Evolutionary conservation across 2,329 filamentous ascomycete species (phyloP).

Genomic region (Incumbomyces lentus): DNA sequence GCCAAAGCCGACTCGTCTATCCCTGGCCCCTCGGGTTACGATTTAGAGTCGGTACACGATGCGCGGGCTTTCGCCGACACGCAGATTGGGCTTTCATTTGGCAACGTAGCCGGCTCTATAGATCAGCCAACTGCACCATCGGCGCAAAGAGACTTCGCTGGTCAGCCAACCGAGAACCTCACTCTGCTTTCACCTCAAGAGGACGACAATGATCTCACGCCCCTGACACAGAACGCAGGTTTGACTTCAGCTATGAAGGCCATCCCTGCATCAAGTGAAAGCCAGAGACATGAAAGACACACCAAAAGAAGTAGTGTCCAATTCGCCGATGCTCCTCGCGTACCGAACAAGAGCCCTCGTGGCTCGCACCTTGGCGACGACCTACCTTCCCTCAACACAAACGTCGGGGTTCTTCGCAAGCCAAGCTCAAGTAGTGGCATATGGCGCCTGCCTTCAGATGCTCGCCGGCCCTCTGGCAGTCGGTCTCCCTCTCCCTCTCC

Average conservation of each 20-base stretch:
- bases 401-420: constrained; percentile 40
- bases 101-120: constrained; percentile 19
- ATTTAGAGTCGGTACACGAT: constrained; percentile 30
- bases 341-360: constrained; percentile 22
- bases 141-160: constrained; percentile 19
- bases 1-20: not conserved
- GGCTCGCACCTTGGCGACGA: constrained; percentile 51
- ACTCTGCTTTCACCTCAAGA: constrained; percentile 32
- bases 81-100: constrained; percentile 34
- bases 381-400: constrained; percentile 50
- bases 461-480: constrained; percentile 33
- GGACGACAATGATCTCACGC: constrained; percentile 51
- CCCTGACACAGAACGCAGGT: constrained; percentile 46
- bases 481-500: constrained; percentile 53
- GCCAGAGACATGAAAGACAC: constrained; percentile 37
- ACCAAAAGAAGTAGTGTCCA: constrained; percentile 45
- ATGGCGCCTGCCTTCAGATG: constrained; percentile 25
- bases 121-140: constrained; percentile 10
- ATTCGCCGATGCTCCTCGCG: constrained; percentile 33
- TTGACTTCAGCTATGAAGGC: constrained; percentile 44
- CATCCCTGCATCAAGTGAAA: constrained; percentile 34
- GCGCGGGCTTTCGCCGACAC: constrained; percentile 32
- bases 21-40: not conserved
- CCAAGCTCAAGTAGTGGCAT: constrained; percentile 40
- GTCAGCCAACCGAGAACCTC: constrained; percentile 18